Evolutionary conservation across 2,329 filamentous ascomycete species (phyloP), one percentile per base, ranked within the genome.

Genomic region (Phialocephala sp.): DNA sequence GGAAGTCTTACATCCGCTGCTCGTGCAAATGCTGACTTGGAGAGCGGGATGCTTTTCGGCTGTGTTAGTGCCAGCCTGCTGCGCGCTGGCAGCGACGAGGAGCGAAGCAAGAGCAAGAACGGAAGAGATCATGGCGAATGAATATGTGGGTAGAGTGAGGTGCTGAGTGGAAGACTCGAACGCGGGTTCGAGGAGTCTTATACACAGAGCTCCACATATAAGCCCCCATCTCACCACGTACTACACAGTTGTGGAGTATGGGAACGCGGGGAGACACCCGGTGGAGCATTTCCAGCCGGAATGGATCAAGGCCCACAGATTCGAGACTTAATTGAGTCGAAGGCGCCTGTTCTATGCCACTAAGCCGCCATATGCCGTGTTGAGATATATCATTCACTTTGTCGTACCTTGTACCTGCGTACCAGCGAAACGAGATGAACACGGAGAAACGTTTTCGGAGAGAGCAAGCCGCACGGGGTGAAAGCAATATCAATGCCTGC

Each of bases 21-120:
- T 73, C 41, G 82, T 80, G 74, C 85, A 88, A 69, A 80, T 77
- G 72, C 83, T 79, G 78, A 83, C 84, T 59, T 78, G 81, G 74
- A 87, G 78, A 63, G 81, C 72, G 61, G 85, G 85, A 70, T 87
- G 85, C 20, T 76, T 79, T 71, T 86, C 84, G 12, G 80, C 74
- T 20, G 76, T 79, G 69, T 76, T 64, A 50, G 78, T 83, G 65
- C 84, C 84, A 56, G 79, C 80, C 72, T 83, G 79, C 72, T 87
- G 85, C 65, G 80, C 81, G 58, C 78, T 74, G 59, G 76, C 81
- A 59, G 79, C 73, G 64, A 80, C 79, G 64, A 85, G 76, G 64
- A 79, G 77, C 59, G 79, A 77, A 69, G 80, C 77, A 66, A 83
- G 72, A 68, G 79, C 75, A 71, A 82, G 73, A 63, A 73, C 73